Base-by-base conservation (phyloP, 352 stramenopile genomes). In the Globisporangium paddicum region DNA sequence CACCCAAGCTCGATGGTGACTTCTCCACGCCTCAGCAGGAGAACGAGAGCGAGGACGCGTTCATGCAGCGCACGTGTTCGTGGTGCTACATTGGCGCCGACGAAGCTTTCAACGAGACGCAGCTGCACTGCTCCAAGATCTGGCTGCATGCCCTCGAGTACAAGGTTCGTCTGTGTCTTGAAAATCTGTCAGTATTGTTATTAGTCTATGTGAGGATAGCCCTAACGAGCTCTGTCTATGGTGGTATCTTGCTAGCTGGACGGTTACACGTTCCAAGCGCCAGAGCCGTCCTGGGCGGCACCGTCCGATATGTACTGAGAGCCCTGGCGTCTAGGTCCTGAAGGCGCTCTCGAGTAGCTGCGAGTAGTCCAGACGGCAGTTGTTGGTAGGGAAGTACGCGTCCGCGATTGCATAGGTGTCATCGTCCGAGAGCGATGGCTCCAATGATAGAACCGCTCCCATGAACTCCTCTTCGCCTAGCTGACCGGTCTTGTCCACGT, bases 111-210 rank as follows among this genome's bases (percentile, higher is more conserved):
- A 95, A 88, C 54, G 79, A 93, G 58, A 89, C 80, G n/a, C 82
- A 93, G 51, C 60, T 91, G 16, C 84, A 96, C 67, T 95, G 85
- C 58, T 81, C 80, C 7, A 81, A 86, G 46, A 94, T 96, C 45
- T 96, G 86, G 85, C 75, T 96, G 21, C 86, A 95, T 52, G 86
- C 86, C 14, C 67, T 94, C 45, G 75, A 93, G 61, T 96, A 96
- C 79, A 83, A 93, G 84, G 85, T 93, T 74, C 13, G 63, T 34
- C 13, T 10, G 28, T 66, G 21, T n/a, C 18, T 56, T 5, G 9
- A 44, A 21, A 9, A 14, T 8, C 35, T 49, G 25, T 4, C 41
- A 28, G 10, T 10, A 7, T 28, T 46, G 5, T 46, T 59, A 47
- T 21, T 19, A 32, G 28, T 32, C 28, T 32, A 42, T 50, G 26